phyloP scores from a whole-genome alignment of 108 stramenopile species.

The Chaetoceros tenuissimus region DNA sequence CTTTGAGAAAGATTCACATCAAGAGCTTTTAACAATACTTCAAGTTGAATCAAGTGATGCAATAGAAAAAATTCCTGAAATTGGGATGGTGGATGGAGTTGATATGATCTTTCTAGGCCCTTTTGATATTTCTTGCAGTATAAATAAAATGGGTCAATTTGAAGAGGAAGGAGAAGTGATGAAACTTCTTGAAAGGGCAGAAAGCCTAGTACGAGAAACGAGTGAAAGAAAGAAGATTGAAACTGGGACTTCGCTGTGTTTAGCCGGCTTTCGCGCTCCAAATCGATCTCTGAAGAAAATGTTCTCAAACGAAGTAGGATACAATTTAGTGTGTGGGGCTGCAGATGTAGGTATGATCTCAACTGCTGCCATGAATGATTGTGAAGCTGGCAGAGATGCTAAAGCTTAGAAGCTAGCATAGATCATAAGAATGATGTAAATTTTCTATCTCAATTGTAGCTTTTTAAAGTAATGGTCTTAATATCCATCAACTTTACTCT shows the following conservation, averaged over 20 bases:
- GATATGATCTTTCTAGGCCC: slow-evolving; percentile 27
- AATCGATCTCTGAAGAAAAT: slow-evolving; percentile 8
- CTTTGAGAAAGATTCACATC: slow-evolving; percentile 9
- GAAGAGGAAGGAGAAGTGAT: slow-evolving; percentile 15
- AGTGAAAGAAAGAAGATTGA: too few species aligned
- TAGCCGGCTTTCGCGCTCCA: slow-evolving; percentile 18
- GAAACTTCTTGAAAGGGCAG: slow-evolving; percentile 11
- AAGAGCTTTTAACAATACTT: slow-evolving; percentile 18
- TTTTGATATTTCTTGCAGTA: slow-evolving; percentile 22
- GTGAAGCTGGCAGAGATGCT: too few species aligned
- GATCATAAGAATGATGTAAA: too few species aligned
- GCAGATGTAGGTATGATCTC: slow-evolving; percentile 15
- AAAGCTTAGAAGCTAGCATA: too few species aligned
- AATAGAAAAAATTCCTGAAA: slow-evolving; percentile 13
- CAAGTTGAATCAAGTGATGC: slow-evolving; percentile 19
- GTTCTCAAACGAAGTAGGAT: slow-evolving; percentile 15
- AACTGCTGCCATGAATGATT: slow-evolving; percentile 14
- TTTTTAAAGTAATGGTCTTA: too few species aligned
- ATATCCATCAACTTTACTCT: too few species aligned
- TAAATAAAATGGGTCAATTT: slow-evolving; percentile 22
- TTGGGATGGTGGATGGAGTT: slow-evolving; percentile 15
- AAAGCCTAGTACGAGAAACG: slow-evolving; percentile 9
- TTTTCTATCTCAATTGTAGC: too few species aligned
- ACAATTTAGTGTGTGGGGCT: slow-evolving; percentile 18
- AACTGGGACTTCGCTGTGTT: slow-evolving; percentile 6